Conservation (phyloP, 306 rosid species). For the Sophora flavescens region DNA sequence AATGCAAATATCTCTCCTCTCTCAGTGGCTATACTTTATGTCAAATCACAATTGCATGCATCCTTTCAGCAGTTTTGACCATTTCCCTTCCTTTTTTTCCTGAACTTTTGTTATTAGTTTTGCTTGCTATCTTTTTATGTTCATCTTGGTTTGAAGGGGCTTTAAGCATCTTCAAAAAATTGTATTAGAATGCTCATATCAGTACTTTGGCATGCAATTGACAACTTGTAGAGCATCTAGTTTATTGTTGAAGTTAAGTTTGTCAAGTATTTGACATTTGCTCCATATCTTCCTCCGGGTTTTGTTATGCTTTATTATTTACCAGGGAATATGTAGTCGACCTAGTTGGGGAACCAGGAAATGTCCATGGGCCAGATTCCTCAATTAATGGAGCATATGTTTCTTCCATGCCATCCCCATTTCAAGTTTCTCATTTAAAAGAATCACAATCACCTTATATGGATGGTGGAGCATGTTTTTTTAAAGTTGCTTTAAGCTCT, state of each 20-base stretch:
- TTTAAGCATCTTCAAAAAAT: slow-evolving; percentile 39
- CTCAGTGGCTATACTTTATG: too few relatives aligned
- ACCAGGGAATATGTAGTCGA: slow-evolving; percentile 97
- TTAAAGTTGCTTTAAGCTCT: slow-evolving; percentile 2
- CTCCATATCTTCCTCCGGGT: slow-evolving; percentile 3
- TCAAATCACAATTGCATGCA: slow-evolving; percentile 45
- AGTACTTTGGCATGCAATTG: slow-evolving; percentile 18
- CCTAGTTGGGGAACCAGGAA: slow-evolving; percentile 98
- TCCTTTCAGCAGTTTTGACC: slow-evolving; percentile 25
- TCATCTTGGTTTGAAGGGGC: slow-evolving; percentile 18
- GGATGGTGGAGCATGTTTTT: slow-evolving; percentile 51
- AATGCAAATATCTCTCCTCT: too few relatives aligned
- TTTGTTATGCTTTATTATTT: slow-evolving; percentile 25
- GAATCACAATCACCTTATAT: slow-evolving; percentile 69
- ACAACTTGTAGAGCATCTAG: background rate
- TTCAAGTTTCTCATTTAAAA: slow-evolving; percentile 80
- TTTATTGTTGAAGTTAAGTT: slow-evolving; percentile 21
- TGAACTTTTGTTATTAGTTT: background rate
- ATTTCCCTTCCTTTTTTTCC: background rate
- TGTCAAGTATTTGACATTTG: slow-evolving; percentile 21
- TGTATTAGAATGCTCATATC: slow-evolving; percentile 35
- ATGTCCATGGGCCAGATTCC: slow-evolving; percentile 90
- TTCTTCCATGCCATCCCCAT: slow-evolving; percentile 83
- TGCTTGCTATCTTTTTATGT: background rate
- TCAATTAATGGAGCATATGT: slow-evolving; percentile 87